phyloP scores from a whole-genome alignment of 495 filamentous ascomycete genomes.

The Trichoderma parareesei region DNA sequence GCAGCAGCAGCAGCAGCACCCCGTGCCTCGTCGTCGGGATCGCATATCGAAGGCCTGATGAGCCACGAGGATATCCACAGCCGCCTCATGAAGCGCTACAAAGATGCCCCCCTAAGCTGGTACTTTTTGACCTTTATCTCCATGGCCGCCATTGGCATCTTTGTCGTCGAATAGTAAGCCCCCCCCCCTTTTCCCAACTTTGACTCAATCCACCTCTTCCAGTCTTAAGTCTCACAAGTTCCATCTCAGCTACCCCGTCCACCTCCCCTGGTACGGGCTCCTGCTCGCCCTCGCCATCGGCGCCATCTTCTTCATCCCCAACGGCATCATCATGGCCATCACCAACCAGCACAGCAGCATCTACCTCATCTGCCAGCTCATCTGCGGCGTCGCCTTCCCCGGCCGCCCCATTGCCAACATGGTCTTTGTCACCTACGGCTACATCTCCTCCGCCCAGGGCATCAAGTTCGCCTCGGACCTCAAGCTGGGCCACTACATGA shows the following conservation, averaged over 20 bases:
- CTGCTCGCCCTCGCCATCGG: constrained; percentile 68
- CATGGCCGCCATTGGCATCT: constrained; percentile 68
- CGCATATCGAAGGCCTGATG: constrained; percentile 48
- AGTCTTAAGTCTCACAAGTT: too few species aligned
- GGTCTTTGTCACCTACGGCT: constrained; percentile 81
- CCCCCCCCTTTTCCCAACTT: neutral
- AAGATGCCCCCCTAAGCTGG: constrained; percentile 71
- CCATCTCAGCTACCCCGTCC: constrained; percentile 53
- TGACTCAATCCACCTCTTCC: too few species aligned
- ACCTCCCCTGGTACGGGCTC: constrained; percentile 70
- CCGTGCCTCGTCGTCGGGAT: constrained; percentile 19
- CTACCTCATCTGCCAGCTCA: constrained; percentile 74
- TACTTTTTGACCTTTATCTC: constrained; percentile 60
- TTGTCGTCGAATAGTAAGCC: constrained; percentile 70
- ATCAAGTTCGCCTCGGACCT: constrained; percentile 81
- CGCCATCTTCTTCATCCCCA: constrained; percentile 64
- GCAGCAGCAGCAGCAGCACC: neutral
- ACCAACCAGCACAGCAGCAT: constrained; percentile 76
- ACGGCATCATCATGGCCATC: constrained; percentile 80
- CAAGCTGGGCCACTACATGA: constrained; percentile 90
- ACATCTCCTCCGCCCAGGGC: constrained; percentile 74
- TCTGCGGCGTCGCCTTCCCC: constrained; percentile 70
- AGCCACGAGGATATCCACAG: constrained; percentile 68
- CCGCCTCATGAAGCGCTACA: constrained; percentile 64
- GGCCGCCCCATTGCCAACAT: constrained; percentile 81